Base-by-base conservation (phyloP, 306 rosid species). In the Benincasa hispida region DNA sequence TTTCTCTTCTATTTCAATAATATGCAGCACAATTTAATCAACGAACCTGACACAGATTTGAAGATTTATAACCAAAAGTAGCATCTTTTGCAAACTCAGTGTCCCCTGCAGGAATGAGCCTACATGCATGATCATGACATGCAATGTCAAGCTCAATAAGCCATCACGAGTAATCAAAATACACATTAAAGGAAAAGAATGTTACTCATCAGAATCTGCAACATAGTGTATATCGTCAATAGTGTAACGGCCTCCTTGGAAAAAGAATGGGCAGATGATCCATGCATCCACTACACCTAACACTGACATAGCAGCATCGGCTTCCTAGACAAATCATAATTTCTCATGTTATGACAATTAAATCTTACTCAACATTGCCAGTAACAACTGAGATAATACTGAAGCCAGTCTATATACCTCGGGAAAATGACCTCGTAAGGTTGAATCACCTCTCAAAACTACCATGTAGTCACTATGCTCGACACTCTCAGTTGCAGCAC, bases 1-100 rank as follows among this genome's bases (percentile, higher is more conserved):
- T n/a, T n/a, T n/a, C n/a, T n/a, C n/a, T n/a, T n/a, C n/a, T n/a
- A n/a, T n/a, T n/a, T n/a, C n/a, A n/a, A n/a, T n/a, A n/a, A n/a
- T n/a, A 51, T 25, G 77, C 76, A 34, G 50, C 56, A 75, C 17
- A 19, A 18, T 77, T 66, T 45, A 81, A 84, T 45, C 32, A 37
- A 62, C 84, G 51, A 59, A 93, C 98, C 87, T 93, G 92, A n/a
- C 97, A 85, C 54, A 93, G 91, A 76, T 90, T 93, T 77, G 98
- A 93, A 85, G 98, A 91, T 90, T 85, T 93, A 84, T 86, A 93
- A 76, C 97, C 98, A 79, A 93, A 93, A 79, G 97, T 70, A 69
- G 97, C 98, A 87, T 93, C 98, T 85, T 90, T 91, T 75, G 98
- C 92, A 28, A 93, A 93, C 83, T 89, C 97, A 42, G 98, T 93